phyloP scores from a whole-genome alignment of 1,139 yeast species.

The Citeromyces hawaiiensis region DNA sequence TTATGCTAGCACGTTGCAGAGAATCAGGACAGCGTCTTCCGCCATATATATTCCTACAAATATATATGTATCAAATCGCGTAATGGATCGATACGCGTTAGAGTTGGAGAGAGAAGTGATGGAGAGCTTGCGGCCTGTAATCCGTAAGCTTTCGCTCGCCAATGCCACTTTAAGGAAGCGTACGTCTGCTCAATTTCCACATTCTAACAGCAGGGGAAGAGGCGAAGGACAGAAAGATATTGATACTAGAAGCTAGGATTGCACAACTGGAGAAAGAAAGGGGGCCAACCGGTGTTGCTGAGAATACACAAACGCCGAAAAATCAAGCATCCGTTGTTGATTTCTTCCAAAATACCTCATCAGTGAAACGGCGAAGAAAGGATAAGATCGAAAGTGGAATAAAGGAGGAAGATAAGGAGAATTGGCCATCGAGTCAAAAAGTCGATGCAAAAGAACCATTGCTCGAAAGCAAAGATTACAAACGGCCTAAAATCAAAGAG shows the following conservation, averaged over 20 bases:
- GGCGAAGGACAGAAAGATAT: neutral
- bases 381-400: neutral
- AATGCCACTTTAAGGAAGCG: neutral
- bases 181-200: neutral
- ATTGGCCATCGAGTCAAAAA: too few relatives aligned
- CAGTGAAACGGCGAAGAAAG: neutral
- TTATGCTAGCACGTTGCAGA: too few relatives aligned
- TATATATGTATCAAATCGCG: too few relatives aligned
- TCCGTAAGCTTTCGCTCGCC: neutral
- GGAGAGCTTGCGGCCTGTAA: neutral
- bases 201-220: neutral
- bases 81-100: neutral
- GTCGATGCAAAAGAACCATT: too few relatives aligned
- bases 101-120: neutral
- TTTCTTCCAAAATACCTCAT: neutral
- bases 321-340: neutral
- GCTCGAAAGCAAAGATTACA: too few relatives aligned
- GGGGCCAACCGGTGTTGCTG: neutral
- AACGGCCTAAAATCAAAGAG: too few relatives aligned
- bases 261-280: neutral
- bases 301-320: neutral
- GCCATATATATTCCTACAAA: too few relatives aligned
- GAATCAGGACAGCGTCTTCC: too few relatives aligned
- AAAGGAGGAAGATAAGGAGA: too few relatives aligned
- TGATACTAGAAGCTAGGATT: neutral